A percentile compares a stretch with the other conserved stretches of the same genome.
These are phyloP conservation scores for Eleusine indica DNA, from an alignment of 176 grass and related monocot genomes.

Conservation along the genomic window DNA sequence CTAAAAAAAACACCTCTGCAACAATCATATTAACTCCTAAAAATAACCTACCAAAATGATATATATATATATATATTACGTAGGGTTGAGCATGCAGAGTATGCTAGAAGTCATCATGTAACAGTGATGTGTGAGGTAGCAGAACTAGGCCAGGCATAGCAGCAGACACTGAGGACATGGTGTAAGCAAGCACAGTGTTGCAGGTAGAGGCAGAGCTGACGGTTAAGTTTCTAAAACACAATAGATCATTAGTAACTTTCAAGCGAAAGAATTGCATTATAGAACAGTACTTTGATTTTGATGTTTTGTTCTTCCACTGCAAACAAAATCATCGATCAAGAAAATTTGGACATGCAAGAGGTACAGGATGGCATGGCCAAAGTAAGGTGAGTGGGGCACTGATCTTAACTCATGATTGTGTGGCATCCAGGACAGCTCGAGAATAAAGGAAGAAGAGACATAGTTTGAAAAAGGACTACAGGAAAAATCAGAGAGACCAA, in stretches of 20 bases:
- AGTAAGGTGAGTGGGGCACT: neutral
- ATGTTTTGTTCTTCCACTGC: neutral
- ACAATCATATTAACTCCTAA: neutral
- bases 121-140: neutral
- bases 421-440: neutral
- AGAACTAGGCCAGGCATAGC: neutral
- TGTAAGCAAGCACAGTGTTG: neutral
- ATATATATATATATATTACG: neutral
- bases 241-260: neutral
- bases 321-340: neutral
- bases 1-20: neutral
- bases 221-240: constrained; percentile 17
- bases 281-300: constrained; percentile 9
- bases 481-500: neutral
- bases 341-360: neutral
- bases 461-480: neutral
- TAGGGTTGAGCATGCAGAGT: neutral
- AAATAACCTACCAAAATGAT: neutral
- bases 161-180: neutral
- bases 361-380: neutral
- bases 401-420: neutral
- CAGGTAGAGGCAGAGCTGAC: neutral
- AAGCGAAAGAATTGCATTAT: neutral
- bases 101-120: neutral
- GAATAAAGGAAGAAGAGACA: neutral